phyloP scores from a whole-genome alignment of 1,284 basidiomycete genomes.

The Cystobasidium slooffiae region DNA sequence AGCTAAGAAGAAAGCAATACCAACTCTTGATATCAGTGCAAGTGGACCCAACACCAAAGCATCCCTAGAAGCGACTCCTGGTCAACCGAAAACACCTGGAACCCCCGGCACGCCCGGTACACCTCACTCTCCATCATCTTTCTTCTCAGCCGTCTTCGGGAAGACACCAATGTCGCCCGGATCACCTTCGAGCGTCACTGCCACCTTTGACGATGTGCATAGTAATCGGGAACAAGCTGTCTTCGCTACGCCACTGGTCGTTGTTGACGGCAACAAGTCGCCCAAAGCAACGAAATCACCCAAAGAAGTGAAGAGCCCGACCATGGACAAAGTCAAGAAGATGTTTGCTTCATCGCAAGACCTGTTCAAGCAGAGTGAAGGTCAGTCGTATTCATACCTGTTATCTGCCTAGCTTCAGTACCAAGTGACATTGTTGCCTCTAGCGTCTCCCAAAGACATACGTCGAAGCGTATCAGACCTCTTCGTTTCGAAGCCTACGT shows the following conservation, averaged over 20 bases:
- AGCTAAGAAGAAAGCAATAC: neutral
- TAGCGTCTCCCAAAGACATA: neutral
- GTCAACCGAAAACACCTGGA: slow-evolving; percentile 51
- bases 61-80: neutral
- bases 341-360: slow-evolving; percentile 4
- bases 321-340: neutral
- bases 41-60: neutral
- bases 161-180: neutral
- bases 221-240: too few relatives aligned
- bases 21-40: neutral
- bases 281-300: neutral
- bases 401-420: neutral
- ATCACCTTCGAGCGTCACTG: neutral
- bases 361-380: neutral
- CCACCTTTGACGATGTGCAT: too few relatives aligned
- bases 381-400: neutral
- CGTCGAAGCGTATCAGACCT: neutral
- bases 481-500: neutral
- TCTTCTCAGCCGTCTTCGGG: slow-evolving; percentile 7
- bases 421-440: neutral
- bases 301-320: neutral
- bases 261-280: neutral
- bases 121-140: neutral
- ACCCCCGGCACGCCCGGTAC: slow-evolving; percentile 55
- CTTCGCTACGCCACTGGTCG: too few relatives aligned